Conservation (phyloP, 768 basidiomycete genomes). For the Flagelloscypha sp. region DNA sequence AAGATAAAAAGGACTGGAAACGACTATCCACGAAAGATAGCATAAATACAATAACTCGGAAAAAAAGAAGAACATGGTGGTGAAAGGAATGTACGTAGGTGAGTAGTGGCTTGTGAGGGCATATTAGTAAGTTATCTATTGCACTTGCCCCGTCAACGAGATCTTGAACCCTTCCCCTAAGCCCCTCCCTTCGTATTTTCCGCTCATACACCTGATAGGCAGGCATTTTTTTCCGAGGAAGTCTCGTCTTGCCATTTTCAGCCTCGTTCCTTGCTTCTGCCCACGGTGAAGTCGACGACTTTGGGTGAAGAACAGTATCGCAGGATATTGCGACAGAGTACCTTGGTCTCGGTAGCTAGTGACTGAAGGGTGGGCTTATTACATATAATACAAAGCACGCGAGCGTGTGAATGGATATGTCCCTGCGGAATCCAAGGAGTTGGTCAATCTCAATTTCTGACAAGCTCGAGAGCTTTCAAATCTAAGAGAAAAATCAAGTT, state of each 20-base stretch:
- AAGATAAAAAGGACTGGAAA: too few relatives aligned
- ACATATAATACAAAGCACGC: too few relatives aligned
- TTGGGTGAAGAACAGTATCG: slow-evolving; percentile 73
- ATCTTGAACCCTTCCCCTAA: slow-evolving; percentile 62
- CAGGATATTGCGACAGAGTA: slow-evolving; percentile 84
- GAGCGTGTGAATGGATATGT: too few relatives aligned
- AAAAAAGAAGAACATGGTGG: too few relatives aligned
- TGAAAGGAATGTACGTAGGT: not conserved
- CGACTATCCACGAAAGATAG: too few relatives aligned
- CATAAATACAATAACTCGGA: too few relatives aligned
- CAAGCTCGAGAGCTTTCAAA: too few relatives aligned
- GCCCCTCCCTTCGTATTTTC: slow-evolving; percentile 64
- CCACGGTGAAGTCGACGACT: slow-evolving; percentile 74
- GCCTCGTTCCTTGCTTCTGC: slow-evolving; percentile 43
- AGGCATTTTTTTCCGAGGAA: slow-evolving; percentile 73
- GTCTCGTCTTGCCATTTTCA: slow-evolving; percentile 56
- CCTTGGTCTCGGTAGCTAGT: slow-evolving; percentile 73
- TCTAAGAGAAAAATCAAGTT: too few relatives aligned
- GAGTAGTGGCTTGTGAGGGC: slow-evolving; percentile 3
- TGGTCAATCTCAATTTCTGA: too few relatives aligned
- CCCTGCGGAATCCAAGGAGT: too few relatives aligned
- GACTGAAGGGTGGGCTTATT: slow-evolving; percentile 48
- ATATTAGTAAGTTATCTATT: slow-evolving; percentile 22
- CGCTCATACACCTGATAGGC: slow-evolving; percentile 75
- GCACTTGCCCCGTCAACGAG: slow-evolving; percentile 58